Conservation (phyloP, 495 filamentous ascomycete species). For the Daldinia grandis region DNA sequence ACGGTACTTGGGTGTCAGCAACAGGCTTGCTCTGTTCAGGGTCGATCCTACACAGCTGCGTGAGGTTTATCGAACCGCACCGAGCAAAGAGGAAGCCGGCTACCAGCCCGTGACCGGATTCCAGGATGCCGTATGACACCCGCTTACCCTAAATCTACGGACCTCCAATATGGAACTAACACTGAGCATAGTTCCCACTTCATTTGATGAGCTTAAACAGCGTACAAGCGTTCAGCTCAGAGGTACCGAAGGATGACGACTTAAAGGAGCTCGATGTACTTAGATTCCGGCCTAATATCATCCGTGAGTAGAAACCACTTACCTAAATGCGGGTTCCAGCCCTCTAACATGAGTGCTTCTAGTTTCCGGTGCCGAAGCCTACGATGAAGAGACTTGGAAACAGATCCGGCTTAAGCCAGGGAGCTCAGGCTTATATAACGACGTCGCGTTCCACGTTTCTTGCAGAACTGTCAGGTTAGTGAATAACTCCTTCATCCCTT, state of each 20-base stretch:
- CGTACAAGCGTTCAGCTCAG: slow-evolving; percentile 68
- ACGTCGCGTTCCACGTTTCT: slow-evolving; percentile 62
- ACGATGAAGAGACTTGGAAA: slow-evolving; percentile 82
- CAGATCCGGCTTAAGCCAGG: slow-evolving; percentile 66
- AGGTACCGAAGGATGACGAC: slow-evolving; percentile 61
- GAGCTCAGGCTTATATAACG: slow-evolving; percentile 41
- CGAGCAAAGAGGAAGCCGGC: slow-evolving; percentile 69
- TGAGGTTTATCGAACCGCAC: slow-evolving; percentile 79
- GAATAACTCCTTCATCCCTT: background rate
- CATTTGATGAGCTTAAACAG: slow-evolving; percentile 81
- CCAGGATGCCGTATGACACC: slow-evolving; percentile 73
- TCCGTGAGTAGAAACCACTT: slow-evolving; percentile 54
- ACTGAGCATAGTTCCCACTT: slow-evolving; percentile 70
- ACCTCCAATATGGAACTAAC: slow-evolving; percentile 18
- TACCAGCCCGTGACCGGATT: slow-evolving; percentile 84
- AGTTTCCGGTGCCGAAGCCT: slow-evolving; percentile 52
- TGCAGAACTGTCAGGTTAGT: slow-evolving; percentile 71
- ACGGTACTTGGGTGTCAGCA: slow-evolving; percentile 69
- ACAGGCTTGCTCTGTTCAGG: slow-evolving; percentile 75
- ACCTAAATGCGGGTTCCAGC: background rate
- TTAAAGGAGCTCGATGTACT: slow-evolving; percentile 64
- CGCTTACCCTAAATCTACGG: background rate
- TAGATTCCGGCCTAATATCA: slow-evolving; percentile 87
- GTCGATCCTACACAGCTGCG: slow-evolving; percentile 68
- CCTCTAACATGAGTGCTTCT: slow-evolving; percentile 10